phyloP scores from a whole-genome alignment of 1,139 yeast genomes.

The Lodderomyces theae region DNA sequence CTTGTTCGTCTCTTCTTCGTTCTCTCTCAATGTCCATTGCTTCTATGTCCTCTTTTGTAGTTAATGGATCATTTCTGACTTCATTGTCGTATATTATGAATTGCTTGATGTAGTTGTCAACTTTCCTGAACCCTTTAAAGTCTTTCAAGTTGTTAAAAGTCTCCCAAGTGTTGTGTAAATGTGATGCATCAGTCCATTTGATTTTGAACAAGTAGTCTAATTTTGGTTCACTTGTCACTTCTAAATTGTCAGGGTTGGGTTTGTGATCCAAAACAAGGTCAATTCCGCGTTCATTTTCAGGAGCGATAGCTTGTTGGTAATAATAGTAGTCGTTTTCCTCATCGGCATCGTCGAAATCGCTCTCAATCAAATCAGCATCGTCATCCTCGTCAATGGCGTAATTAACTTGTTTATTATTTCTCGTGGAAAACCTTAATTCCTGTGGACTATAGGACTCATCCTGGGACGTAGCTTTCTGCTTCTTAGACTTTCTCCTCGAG shows the following conservation, averaged over 20 bases:
- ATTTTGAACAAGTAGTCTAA: slow-evolving; percentile 61
- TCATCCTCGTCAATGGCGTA: slow-evolving; percentile 77
- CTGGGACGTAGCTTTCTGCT: slow-evolving; percentile 16
- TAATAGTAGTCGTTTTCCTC: slow-evolving; percentile 38
- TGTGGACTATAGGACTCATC: slow-evolving; percentile 22
- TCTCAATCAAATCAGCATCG: slow-evolving; percentile 50
- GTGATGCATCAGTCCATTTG: slow-evolving; percentile 88
- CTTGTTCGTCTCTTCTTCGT: slow-evolving; percentile 76
- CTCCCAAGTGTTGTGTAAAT: slow-evolving; percentile 96
- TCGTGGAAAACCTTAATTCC: slow-evolving; percentile 70
- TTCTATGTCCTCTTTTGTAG: slow-evolving; percentile 88
- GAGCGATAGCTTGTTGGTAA: slow-evolving; percentile 34
- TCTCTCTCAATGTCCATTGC: slow-evolving; percentile 90
- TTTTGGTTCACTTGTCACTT: slow-evolving; percentile 52
- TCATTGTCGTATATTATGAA: slow-evolving; percentile 70
- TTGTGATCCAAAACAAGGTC: slow-evolving; percentile 58
- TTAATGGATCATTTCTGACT: slow-evolving; percentile 71
- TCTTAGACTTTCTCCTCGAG: slow-evolving; percentile 14
- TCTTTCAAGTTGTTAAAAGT: slow-evolving; percentile 55
- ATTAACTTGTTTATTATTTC: slow-evolving; percentile 70
- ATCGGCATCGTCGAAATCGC: slow-evolving; percentile 37
- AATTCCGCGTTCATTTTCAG: slow-evolving; percentile 43
- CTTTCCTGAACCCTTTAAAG: slow-evolving; percentile 73
- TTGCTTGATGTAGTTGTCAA: slow-evolving; percentile 87
- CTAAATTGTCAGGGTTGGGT: slow-evolving; percentile 34